Evolutionary conservation across 1,284 basidiomycete species (phyloP).

Genomic region (Lignosus rhinocerotis): DNA sequence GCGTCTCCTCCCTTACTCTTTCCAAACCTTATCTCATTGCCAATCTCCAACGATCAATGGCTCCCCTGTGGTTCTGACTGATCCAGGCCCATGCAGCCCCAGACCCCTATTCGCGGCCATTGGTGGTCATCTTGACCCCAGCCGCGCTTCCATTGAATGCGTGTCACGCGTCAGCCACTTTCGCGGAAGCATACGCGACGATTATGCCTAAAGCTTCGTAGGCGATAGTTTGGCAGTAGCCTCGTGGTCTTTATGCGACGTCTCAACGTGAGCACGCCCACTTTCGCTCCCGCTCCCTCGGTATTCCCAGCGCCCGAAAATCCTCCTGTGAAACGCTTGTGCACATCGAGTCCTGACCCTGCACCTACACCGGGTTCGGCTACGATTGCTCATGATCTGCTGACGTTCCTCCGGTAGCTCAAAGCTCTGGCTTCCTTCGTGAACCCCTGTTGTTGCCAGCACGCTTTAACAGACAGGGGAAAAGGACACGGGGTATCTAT

Average conservation of each 20-base stretch:
- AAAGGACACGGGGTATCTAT: conserved; percentile 3
- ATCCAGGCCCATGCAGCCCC: background rate
- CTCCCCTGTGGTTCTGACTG: background rate
- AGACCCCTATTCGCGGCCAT: background rate
- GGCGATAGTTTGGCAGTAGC: conserved; percentile 14
- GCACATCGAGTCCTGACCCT: background rate
- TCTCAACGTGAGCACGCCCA: background rate
- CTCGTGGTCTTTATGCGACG: conserved; percentile 16
- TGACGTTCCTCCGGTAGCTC: conserved; percentile 2
- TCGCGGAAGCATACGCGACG: conserved; percentile 20
- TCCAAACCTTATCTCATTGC: conserved; percentile 24
- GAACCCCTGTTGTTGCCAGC: background rate
- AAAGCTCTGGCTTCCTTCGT: conserved; percentile 4
- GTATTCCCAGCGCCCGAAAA: background rate
- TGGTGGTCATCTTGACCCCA: background rate
- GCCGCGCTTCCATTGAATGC: background rate
- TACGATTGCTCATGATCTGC: conserved; percentile 16
- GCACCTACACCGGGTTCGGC: conserved; percentile 10
- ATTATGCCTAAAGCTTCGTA: conserved; percentile 25
- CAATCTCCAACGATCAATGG: conserved; percentile 18
- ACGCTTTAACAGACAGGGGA: background rate
- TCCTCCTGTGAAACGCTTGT: background rate
- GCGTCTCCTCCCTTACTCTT: conserved; percentile 8
- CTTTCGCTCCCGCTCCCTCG: conserved; percentile 1
- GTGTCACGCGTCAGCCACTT: conserved; percentile 13